Evolutionary conservation across 768 basidiomycete species (phyloP), one percentile per base, ranked within the genome.

Genomic region (Amanita pallidorosea): DNA sequence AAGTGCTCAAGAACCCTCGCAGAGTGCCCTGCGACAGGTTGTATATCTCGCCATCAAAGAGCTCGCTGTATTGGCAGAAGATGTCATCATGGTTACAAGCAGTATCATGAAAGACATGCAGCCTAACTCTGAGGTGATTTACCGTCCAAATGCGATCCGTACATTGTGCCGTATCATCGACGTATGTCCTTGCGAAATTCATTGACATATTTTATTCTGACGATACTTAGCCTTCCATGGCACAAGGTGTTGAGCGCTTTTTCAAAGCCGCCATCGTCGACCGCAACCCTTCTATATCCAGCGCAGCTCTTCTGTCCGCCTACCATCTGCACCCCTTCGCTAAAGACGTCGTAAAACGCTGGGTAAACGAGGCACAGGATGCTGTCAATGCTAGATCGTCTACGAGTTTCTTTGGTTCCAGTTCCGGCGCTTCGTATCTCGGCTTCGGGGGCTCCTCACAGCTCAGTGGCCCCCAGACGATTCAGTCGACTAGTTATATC

Each of bases 21-120:
- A 97, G 94, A 85, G 85, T 60, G 94, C 94, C 8, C 74, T 99
- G 55, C 83, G 96, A 52, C 96, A 99, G 67, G 94, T 93, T 72
- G 94, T 99, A 22, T 99, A 99, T 71, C 77, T 99, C 53, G 88
- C 95, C 47, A 97, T 99, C 72, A 99, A 98, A 72, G 96, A 99
- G 67, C 77, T 99, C 9, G 86, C 93, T 25, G 83, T 80, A 33
- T 85, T 87, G n/a, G 91, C 96, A 13, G 93, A 99, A 67, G 95
- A 98, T 73, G 92, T 98, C 25, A 96, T 99, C 59, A 99, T 99
- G 92, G 94, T 97, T 55, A 99, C 96, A 8, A 89, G 85, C 65
- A 96, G 92, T 61, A 97, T 99, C 66, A 96, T 96, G 94, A 98
- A 98, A 73, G 96, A 99, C 63, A 99, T 98, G 92, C 96, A 99